Conservation (phyloP, 2,329 filamentous ascomycete genomes). For the Rutstroemia sp. region DNA sequence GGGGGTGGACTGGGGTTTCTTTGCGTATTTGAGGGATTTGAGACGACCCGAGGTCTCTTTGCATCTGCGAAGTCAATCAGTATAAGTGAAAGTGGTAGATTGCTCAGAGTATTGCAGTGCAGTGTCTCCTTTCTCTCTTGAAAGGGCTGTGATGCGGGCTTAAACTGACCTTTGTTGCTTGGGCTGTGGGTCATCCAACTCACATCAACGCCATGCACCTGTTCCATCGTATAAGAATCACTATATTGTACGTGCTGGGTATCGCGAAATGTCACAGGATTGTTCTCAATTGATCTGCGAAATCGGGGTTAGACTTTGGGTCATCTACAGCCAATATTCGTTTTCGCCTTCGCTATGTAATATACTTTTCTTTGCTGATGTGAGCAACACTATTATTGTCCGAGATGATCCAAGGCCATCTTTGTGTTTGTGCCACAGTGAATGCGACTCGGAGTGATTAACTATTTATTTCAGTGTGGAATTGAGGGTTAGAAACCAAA, state of each 20-base stretch:
- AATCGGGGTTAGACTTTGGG: neutral
- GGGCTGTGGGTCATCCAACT: conserved; percentile 29
- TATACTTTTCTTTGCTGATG: conserved; percentile 6
- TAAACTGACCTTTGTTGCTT: conserved; percentile 25
- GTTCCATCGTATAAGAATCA: conserved; percentile 24
- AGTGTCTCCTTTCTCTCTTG: too few relatives aligned
- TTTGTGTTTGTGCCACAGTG: conserved; percentile 5
- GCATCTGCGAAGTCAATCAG: neutral
- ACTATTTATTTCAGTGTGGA: neutral
- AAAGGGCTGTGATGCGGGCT: conserved; percentile 1
- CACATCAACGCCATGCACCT: conserved; percentile 29
- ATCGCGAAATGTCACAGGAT: neutral
- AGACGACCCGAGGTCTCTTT: conserved; percentile 3
- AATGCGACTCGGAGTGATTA: conserved; percentile 1
- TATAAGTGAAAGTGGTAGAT: neutral
- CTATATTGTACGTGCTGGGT: neutral
- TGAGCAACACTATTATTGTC: conserved; percentile 7
- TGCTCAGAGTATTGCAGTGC: conserved; percentile 5
- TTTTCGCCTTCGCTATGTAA: neutral
- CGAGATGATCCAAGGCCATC: conserved; percentile 3
- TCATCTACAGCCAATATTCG: conserved; percentile 1
- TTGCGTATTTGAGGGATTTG: neutral
- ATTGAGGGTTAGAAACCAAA: neutral
- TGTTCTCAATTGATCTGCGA: neutral
- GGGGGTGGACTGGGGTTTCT: neutral